These are phyloP conservation scores for Crithidia sp. DNA, from an alignment of 208 protist species.

Conservation along the genomic window DNA sequence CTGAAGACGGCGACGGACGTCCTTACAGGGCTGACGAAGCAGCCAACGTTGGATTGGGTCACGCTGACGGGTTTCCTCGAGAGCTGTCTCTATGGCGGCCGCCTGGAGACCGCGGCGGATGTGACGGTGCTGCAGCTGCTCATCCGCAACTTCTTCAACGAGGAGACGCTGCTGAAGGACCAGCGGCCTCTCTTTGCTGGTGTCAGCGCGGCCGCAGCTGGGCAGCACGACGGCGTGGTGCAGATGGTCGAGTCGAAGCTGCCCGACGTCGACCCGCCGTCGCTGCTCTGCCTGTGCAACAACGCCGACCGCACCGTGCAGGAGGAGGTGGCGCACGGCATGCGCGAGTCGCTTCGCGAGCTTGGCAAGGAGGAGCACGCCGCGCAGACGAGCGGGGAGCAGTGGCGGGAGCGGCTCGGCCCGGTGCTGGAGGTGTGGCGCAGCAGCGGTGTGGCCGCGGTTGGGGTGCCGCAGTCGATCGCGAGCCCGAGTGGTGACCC, in stretches of 20 bases:
- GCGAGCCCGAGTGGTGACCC: conserved; percentile 33
- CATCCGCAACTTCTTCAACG: conserved; percentile 77
- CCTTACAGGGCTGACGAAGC: conserved; percentile 52
- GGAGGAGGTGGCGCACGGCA: conserved; percentile 52
- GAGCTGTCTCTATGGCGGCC: conserved; percentile 96
- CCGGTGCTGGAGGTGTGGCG: conserved; percentile 91
- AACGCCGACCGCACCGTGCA: conserved; percentile 95
- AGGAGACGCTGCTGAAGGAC: conserved; percentile 51
- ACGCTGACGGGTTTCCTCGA: conserved; percentile 92
- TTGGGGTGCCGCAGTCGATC: conserved; percentile 12
- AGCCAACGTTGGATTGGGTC: conserved; percentile 80
- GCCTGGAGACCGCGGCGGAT: conserved; percentile 94
- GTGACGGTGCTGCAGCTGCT: conserved; percentile 86
- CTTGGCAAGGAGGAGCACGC: conserved; percentile 45
- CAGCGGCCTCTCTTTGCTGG: conserved; percentile 47
- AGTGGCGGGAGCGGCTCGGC: conserved; percentile 78
- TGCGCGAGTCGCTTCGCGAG: conserved; percentile 79
- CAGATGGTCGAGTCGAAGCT: conserved; percentile 59
- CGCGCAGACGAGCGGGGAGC: conserved; percentile 37
- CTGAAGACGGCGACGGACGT: conserved; percentile 93
- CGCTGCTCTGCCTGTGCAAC: conserved; percentile 91
- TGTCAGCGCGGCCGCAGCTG: conserved; percentile 55
- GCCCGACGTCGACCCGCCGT: conserved; percentile 73
- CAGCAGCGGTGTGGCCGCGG: conserved; percentile 36
- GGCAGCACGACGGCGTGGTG: conserved; percentile 58